Evolutionary conservation across 2,329 filamentous ascomycete species (phyloP).

Genomic region (Sclerotinia borealis): DNA sequence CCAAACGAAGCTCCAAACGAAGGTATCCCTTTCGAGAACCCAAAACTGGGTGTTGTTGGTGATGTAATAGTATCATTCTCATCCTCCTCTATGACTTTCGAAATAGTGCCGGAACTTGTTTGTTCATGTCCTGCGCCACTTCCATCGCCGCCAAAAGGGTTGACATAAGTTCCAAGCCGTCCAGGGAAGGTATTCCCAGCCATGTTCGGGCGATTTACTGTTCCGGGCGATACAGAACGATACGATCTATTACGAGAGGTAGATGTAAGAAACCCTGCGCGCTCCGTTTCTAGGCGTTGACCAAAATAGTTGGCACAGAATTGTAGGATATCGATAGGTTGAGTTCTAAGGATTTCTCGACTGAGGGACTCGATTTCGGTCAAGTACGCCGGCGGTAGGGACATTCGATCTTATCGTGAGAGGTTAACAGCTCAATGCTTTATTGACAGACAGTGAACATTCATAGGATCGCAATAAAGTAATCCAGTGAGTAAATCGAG

Average conservation of each 20-base stretch:
- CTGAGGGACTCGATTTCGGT: constrained; percentile 59
- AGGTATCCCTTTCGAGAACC: constrained; percentile 36
- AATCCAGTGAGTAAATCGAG: background rate
- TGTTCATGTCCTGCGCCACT: constrained; percentile 24
- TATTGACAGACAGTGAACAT: constrained; percentile 5
- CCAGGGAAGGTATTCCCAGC: constrained; percentile 72
- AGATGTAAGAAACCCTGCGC: constrained; percentile 47
- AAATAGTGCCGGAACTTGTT: constrained; percentile 53
- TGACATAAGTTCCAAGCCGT: constrained; percentile 59
- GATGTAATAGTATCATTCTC: constrained; percentile 70
- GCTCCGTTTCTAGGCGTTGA: constrained; percentile 59
- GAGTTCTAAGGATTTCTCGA: constrained; percentile 51
- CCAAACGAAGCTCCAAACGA: constrained; percentile 34
- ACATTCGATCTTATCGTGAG: constrained; percentile 33
- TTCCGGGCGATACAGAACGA: constrained; percentile 33
- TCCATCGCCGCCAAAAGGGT: constrained; percentile 61
- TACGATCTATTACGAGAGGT: constrained; percentile 30
- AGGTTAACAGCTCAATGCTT: constrained; percentile 6
- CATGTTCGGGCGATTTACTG: constrained; percentile 44
- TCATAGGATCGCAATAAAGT: background rate
- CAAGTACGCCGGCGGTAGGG: constrained; percentile 50
- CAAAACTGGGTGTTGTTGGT: constrained; percentile 61
- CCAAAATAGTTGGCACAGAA: constrained; percentile 66
- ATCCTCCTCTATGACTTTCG: constrained; percentile 45
- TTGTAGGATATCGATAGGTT: constrained; percentile 60